A percentile compares a stretch with the other conserved stretches of the same genome.
phyloP scores from a whole-genome alignment of 2,329 filamentous ascomycete genomes.

The Epichloe typhina region DNA sequence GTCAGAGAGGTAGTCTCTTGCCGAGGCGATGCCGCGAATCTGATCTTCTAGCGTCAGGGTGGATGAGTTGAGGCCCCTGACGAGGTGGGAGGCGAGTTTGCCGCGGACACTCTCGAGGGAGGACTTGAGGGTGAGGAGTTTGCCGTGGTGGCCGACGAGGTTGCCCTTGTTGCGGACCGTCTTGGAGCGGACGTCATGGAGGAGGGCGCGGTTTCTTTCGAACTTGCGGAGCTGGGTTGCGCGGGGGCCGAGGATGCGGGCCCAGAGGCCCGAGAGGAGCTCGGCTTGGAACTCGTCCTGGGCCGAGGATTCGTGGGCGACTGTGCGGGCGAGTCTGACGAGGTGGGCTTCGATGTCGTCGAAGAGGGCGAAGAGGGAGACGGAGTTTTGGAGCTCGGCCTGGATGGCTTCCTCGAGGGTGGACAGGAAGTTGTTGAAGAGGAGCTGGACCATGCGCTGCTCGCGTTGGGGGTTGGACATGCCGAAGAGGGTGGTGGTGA shows the following conservation, averaged over 20 bases:
- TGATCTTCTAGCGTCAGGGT: slow-evolving; percentile 72
- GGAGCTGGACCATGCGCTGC: slow-evolving; percentile 66
- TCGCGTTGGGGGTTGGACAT: slow-evolving; percentile 71
- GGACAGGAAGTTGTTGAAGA: slow-evolving; percentile 70
- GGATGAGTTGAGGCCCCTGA: slow-evolving; percentile 54
- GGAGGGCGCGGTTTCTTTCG: slow-evolving; percentile 73
- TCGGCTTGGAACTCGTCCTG: slow-evolving; percentile 75
- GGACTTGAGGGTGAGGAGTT: slow-evolving; percentile 70
- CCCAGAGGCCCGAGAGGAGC: slow-evolving; percentile 75
- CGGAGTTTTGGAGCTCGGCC: slow-evolving; percentile 67
- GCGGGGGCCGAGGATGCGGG: slow-evolving; percentile 65
- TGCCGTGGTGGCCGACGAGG: slow-evolving; percentile 74
- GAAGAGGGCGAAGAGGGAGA: slow-evolving; percentile 77
- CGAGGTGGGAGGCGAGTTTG: slow-evolving; percentile 73
- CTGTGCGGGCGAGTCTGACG: slow-evolving; percentile 71
- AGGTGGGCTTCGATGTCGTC: slow-evolving; percentile 86
- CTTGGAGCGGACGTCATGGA: slow-evolving; percentile 65
- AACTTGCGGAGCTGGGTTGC: slow-evolving; percentile 71
- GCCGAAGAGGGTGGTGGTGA: slow-evolving; percentile 65
- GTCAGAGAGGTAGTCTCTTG: slow-evolving; percentile 62
- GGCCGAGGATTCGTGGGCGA: slow-evolving; percentile 67
- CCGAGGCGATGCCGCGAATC: slow-evolving; percentile 68
- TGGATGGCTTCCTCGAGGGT: slow-evolving; percentile 84
- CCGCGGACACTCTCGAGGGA: slow-evolving; percentile 74
- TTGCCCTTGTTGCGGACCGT: slow-evolving; percentile 81